These are phyloP conservation scores for Zygoascus sp. DNA, from an alignment of 1,139 yeast genomes.

Conservation along the genomic window DNA sequence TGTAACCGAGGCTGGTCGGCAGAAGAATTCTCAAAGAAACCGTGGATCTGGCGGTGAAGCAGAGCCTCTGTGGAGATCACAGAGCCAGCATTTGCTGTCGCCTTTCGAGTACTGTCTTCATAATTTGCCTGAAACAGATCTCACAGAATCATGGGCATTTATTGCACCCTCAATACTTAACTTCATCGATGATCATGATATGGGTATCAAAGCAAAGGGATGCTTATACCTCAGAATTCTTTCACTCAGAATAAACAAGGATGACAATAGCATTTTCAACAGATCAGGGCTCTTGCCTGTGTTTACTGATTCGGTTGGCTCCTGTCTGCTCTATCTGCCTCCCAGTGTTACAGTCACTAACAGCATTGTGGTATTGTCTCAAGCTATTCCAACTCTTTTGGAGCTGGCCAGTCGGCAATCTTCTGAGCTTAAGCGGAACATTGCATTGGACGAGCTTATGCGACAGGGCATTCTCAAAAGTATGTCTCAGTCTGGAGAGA, in stretches of 20 bases:
- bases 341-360: conserved; percentile 19
- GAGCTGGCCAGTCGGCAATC: conserved; percentile 15
- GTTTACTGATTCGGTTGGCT: conserved; percentile 39
- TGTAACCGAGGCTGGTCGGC: too few relatives aligned
- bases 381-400: conserved; percentile 19
- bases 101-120: conserved; percentile 3
- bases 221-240: conserved; percentile 36
- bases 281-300: conserved; percentile 44
- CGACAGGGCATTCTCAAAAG: conserved; percentile 30
- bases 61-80: conserved; percentile 1
- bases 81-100: conserved; percentile 7
- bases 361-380: conserved; percentile 14
- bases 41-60: neutral
- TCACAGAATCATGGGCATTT: conserved; percentile 40
- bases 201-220: conserved; percentile 44
- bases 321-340: conserved; percentile 26
- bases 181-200: conserved; percentile 49
- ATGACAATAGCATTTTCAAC: conserved; percentile 23
- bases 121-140: neutral
- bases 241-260: conserved; percentile 25
- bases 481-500: conserved; percentile 23
- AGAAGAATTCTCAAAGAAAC: neutral
- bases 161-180: conserved; percentile 48
- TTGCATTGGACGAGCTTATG: conserved; percentile 26
- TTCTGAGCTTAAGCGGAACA: conserved; percentile 18